Evolutionary conservation across 176 grass and related monocot species (phyloP).

Genomic region (Triticum dicoccoides): DNA sequence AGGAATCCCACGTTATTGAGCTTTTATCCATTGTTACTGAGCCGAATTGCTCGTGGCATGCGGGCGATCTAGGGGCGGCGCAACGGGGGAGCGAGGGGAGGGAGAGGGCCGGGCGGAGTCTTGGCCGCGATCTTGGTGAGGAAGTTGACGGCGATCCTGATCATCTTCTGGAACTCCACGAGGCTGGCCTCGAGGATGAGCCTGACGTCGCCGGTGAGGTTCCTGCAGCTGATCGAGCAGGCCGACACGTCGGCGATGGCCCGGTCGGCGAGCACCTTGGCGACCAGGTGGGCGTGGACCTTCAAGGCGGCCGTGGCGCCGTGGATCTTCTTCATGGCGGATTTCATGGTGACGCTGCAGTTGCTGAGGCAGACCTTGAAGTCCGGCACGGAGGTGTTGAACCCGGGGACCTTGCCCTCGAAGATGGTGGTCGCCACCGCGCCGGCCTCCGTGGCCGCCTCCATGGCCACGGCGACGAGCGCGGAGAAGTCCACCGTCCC

Average conservation of each 20-base stretch:
- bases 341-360: constrained; percentile 42
- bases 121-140: constrained; percentile 22
- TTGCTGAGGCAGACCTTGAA: constrained; percentile 34
- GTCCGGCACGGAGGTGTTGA: constrained; percentile 29
- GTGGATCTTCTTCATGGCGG: constrained; percentile 56
- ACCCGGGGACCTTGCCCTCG: constrained; percentile 45
- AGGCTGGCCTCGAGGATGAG: constrained; percentile 40
- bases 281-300: constrained; percentile 2
- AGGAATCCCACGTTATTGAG: not conserved
- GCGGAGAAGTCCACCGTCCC: constrained; percentile 35
- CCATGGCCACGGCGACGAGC: constrained; percentile 35
- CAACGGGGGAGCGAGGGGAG: not conserved
- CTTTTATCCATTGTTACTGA: not conserved
- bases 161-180: constrained; percentile 46
- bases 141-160: constrained; percentile 36
- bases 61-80: not conserved
- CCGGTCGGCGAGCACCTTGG: constrained; percentile 24
- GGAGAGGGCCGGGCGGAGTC: not conserved
- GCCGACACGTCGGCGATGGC: constrained; percentile 33
- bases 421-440: constrained; percentile 15
- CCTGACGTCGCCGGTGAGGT: constrained; percentile 32
- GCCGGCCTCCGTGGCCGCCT: constrained; percentile 38
- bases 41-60: not conserved
- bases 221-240: constrained; percentile 28
- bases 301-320: constrained; percentile 35